Base-by-base conservation (phyloP, 148 eudicot species). In the Hydrangea macrophylla region DNA sequence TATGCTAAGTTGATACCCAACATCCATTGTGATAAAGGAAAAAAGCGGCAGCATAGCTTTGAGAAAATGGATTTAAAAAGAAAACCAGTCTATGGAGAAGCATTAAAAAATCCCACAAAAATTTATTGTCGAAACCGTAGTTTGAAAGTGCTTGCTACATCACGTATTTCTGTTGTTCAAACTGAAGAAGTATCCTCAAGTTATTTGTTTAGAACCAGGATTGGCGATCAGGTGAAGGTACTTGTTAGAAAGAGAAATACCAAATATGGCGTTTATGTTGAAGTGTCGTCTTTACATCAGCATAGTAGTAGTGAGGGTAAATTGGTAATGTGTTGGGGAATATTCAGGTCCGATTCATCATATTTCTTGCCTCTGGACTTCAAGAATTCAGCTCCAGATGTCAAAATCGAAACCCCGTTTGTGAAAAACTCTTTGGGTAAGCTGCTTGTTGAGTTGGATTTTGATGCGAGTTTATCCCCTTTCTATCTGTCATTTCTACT, bases 331-430 rank as follows among this genome's bases (percentile, higher is more conserved):
- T 50, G 64, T 73, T 95, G 99, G 99, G 93, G 93, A 40, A 64
- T 91, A 7, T 91, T 81, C 68, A 85, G 90, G 60, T 89, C 90
- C 67, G 87, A 91, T 80, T 85, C 97, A 54, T 71, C 82, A 24
- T 72, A 82, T 45, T 87, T 81, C 67, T 85, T 90, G 78, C 87
- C 96, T 48, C 66, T 83, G 55, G 88, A 85, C 62, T 74, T 62
- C 55, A 73, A 64, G 32, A 76, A 70, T 68, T 68, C 79, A 50
- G 55, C 56, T 32, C 65, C 76, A 30, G 74, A 67, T 60, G 63
- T 73, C 53, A 73, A 45, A 67, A 55, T 57, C 53, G 91, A 95
- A 51, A 81, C 86, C 60, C 85, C 88, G 10, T 68, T 95, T 35
- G 66, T 60, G 69, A 72, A 55, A 32, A 81, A 76, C 37, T 73